Evolutionary conservation across 371 early-diverging fungal species (phyloP).

Genomic region (Saksenaea vasiformis): DNA sequence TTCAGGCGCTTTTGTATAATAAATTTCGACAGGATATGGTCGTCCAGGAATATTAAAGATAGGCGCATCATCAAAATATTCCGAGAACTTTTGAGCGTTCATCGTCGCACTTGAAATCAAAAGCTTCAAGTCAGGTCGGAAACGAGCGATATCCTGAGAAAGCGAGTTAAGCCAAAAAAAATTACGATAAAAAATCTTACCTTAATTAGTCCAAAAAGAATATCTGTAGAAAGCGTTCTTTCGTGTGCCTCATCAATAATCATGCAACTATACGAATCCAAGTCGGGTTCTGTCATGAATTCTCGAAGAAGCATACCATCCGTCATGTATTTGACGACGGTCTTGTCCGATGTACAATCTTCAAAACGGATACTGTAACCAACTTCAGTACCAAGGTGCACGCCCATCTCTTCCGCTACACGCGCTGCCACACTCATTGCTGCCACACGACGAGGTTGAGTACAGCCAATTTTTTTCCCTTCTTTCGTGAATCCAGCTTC

Average conservation of each 20-base stretch:
- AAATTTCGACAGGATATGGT: constrained; percentile 92
- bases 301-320: constrained; percentile 99
- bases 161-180: constrained; percentile 50
- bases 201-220: constrained; percentile 96
- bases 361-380: constrained; percentile 99
- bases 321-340: constrained; percentile 97
- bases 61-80: constrained; percentile 95
- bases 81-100: constrained; percentile 95
- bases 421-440: constrained; percentile 99
- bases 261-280: constrained; percentile 86
- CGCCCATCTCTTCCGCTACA: constrained; percentile 95
- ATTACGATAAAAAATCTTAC: constrained; percentile 14
- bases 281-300: constrained; percentile 96
- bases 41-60: constrained; percentile 95
- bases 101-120: constrained; percentile 99
- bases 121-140: constrained; percentile 91
- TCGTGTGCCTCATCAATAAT: constrained; percentile 99
- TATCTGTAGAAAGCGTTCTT: constrained; percentile 97
- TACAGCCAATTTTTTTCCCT: constrained; percentile 95
- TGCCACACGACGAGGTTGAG: constrained; percentile 99
- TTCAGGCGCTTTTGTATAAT: constrained; percentile 95
- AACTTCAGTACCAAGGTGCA: constrained; percentile 90
- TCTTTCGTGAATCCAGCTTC: constrained; percentile 92
- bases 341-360: constrained; percentile 95
- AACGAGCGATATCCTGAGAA: constrained; percentile 83